Conservation (phyloP, 345 rosid species). For the Anacardium occidentale region DNA sequence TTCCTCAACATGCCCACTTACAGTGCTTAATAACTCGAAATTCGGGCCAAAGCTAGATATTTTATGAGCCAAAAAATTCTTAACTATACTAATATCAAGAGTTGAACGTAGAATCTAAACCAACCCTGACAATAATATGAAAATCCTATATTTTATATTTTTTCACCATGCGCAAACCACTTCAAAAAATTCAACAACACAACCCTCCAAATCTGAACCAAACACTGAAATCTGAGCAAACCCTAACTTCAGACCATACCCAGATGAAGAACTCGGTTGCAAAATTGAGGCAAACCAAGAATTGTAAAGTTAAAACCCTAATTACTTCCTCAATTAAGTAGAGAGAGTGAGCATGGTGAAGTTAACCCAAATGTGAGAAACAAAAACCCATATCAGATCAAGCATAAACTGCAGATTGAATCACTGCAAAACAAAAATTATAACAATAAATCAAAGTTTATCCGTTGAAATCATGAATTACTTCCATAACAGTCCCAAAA, state of each 20-base stretch:
- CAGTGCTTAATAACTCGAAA: slow-evolving; percentile 8
- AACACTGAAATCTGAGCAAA: background rate
- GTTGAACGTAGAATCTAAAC: background rate
- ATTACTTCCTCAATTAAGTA: slow-evolving; percentile 11
- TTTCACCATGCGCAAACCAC: slow-evolving; percentile 23
- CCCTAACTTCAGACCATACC: slow-evolving; percentile 5
- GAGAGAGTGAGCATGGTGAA: background rate
- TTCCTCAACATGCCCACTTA: slow-evolving; percentile 75
- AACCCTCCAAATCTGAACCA: background rate
- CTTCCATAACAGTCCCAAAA: background rate
- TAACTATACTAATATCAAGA: slow-evolving; percentile 14
- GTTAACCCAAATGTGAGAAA: slow-evolving; percentile 26
- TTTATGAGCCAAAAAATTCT: slow-evolving; percentile 17
- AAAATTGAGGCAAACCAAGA: slow-evolving; percentile 3
- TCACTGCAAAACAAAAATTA: slow-evolving; percentile 37
- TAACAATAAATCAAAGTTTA: slow-evolving; percentile 11
- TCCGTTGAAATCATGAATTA: background rate
- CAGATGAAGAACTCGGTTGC: background rate
- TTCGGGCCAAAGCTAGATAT: slow-evolving; percentile 26
- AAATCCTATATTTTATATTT: slow-evolving; percentile 2
- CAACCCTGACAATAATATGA: background rate
- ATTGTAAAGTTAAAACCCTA: slow-evolving; percentile 3
- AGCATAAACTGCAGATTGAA: slow-evolving; percentile 19
- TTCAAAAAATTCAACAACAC: background rate
- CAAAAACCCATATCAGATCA: slow-evolving; percentile 39